Evolutionary conservation across 805 yeast species (phyloP), one percentile per base, ranked within the genome.

Genomic region (Candida loeiensis): DNA sequence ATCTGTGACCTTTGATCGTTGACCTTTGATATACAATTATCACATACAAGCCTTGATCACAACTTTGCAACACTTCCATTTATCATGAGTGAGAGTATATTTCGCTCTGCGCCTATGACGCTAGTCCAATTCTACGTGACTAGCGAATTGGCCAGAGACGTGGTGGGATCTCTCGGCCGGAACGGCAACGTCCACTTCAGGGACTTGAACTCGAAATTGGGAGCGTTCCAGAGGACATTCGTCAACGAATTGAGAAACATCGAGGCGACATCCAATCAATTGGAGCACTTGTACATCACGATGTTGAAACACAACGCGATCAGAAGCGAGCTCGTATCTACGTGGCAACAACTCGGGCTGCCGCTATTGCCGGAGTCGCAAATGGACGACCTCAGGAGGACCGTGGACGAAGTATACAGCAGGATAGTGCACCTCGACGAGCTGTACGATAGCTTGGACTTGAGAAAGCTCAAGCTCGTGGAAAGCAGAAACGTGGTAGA

Each of bases 91-190:
- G 74, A 69, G 54, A 70, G 71, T 18, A 62, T 69, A 12, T 69
- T 67, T 49, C 51, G 77, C 34, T 68, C 74, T 18, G 76, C 76
- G 7, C 73, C 75, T 7, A 72, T 72, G 77, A 56, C 70, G 2
- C 51, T 72, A 33, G 74, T 71, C 11, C 77, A 72, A 44, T 66
- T 72, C 55, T 72, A 69, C 45, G 71, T 72, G 20, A 69, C 76
- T 16, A 61, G 62, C 13, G 77, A 72, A 46, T 51, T 69, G 49
- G 72, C 73, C 6, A 44, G 74, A 35, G 74, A 69, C 36, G 60
- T 67, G 41, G 72, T 67, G 14, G 55, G 53, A 34, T 57, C 58
- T 1, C 47, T 70, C 20, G 74, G 74, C 6, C 46, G 53, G n/a
- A 44, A 59, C 14, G 72, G 71, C 18, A 54, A 56, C 19, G 74